Base-by-base conservation (phyloP, 768 basidiomycete species). In the Phaeotremella skinneri region DNA sequence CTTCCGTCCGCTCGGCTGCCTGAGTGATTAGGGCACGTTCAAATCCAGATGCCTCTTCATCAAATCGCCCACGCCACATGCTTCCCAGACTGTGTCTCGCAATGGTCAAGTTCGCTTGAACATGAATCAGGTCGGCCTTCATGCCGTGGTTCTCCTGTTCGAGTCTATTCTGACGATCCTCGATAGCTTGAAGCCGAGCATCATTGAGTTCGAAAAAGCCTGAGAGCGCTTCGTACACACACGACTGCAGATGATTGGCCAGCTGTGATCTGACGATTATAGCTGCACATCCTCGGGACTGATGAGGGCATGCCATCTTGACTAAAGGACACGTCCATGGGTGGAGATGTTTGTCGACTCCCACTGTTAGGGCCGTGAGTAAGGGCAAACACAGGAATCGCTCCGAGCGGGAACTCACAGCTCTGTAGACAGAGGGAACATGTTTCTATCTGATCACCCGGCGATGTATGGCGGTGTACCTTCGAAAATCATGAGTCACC, bases 281-380 rank as follows among this genome's bases (percentile, higher is more conserved):
- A 25, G 59, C 55, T 23, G 63, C 25, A 50, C 70, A 72, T 5
- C 70, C 70, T 25, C 65, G 60, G 4, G 47, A 4, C 16, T 30
- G 16, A 42, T 67, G 66, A 2, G 63, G 52, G 39, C 70, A 72
- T 13, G 65, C 55, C 4, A 69, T 61, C 1, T n/a, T 55, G 16
- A 51, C 63, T 16, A 42, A 21, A 20, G 68, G 59, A 42, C 70
- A 72, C 5, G 43, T 51, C 69, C 69, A 71, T 29, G 45, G 61
- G 49, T 71, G 69, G 11, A 51, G 45, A 23, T 41, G 16, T 32
- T 32, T 39, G 32, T 57, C 41, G 21, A 56, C 21, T 2, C 59
- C 66, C 29, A 57, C 64, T 69, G 48, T 14, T 13, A 41, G 14
- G 1, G 47, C 17, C 25, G 17, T 16, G 26, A n/a, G 31, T 9